Conservation (phyloP, 331 rosid genomes). For the Malus hybrid region DNA sequence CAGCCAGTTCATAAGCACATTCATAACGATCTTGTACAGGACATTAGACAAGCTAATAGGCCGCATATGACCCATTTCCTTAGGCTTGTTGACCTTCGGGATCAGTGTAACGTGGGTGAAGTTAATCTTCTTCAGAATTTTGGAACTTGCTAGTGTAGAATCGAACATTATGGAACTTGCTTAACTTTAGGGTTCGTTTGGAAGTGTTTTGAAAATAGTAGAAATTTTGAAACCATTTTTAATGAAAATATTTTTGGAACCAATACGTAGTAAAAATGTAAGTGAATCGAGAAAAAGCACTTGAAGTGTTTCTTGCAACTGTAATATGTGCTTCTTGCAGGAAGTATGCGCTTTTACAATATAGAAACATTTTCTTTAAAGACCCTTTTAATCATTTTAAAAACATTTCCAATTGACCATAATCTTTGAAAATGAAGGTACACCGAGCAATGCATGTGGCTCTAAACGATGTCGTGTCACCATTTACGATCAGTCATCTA, state of each 20-base stretch:
- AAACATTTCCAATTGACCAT: fast-evolving
- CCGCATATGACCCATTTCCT: background rate
- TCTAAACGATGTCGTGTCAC: background rate
- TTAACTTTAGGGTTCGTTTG: too few relatives aligned
- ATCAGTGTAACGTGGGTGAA: background rate
- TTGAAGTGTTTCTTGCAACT: too few relatives aligned
- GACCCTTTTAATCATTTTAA: too few relatives aligned
- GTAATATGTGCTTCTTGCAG: too few relatives aligned
- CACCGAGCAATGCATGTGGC: background rate
- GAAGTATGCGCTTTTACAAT: too few relatives aligned
- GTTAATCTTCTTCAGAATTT: too few relatives aligned
- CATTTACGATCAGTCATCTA: background rate
- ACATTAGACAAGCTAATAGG: background rate
- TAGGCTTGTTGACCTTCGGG: background rate
- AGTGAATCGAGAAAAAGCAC: fast-evolving
- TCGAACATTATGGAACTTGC: too few relatives aligned
- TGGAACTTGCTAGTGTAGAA: too few relatives aligned
- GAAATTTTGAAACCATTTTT: too few relatives aligned
- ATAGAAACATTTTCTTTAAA: too few relatives aligned
- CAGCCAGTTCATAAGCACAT: background rate
- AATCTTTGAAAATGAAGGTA: too few relatives aligned
- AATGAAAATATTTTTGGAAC: too few relatives aligned
- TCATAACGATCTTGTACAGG: background rate
- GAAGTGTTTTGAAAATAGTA: fast-evolving
- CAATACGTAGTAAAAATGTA: fast-evolving